phyloP scores from a whole-genome alignment of 2,329 filamentous ascomycete genomes.

The Pseudocercospora fuligena region DNA sequence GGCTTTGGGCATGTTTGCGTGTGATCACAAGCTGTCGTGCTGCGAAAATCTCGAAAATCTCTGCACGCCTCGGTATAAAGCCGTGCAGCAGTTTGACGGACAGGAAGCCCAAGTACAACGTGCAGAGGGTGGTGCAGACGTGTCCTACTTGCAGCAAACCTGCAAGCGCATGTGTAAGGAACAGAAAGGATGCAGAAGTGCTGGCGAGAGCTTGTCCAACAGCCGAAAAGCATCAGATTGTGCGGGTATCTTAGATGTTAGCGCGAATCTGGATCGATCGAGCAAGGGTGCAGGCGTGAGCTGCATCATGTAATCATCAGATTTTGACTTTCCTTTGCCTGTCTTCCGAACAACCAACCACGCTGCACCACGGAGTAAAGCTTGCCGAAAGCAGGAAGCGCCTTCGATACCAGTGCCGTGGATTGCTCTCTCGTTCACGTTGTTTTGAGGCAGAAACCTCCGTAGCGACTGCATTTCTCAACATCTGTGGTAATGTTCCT shows the following conservation, averaged over 20 bases:
- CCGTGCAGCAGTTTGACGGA: neutral
- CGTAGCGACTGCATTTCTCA: neutral
- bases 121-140: no score
- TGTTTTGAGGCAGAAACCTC: neutral
- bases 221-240: neutral
- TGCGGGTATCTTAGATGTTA: neutral
- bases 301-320: no score
- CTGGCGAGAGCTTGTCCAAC: no score
- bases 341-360: neutral
- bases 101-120: neutral
- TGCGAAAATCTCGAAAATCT: slow-evolving; percentile 20
- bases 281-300: neutral
- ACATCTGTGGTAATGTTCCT: neutral
- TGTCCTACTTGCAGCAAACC: no score
- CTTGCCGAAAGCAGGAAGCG: neutral
- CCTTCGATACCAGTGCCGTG: neutral
- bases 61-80: neutral
- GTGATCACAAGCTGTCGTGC: slow-evolving; percentile 7
- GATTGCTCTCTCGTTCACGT: neutral
- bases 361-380: neutral
- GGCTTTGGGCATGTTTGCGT: slow-evolving; percentile 61
- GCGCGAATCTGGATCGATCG: neutral
- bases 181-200: no score
- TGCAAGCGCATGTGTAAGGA: no score
- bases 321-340: neutral